phyloP scores from a whole-genome alignment of 2,329 filamentous ascomycete species.

The Rutstroemia sp. region DNA sequence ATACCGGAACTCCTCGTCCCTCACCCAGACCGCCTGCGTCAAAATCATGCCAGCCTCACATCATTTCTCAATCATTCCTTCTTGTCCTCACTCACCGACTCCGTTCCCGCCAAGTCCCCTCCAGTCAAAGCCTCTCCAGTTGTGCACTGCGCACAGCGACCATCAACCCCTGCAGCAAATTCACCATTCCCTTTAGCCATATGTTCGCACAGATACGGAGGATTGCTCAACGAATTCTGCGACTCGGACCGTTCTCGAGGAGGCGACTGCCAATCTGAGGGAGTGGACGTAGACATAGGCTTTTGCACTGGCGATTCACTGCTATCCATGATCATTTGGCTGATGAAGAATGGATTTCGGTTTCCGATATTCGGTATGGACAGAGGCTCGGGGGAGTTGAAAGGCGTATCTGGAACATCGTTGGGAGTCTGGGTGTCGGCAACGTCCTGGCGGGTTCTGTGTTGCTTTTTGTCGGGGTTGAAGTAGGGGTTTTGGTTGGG shows the following conservation, averaged over 20 bases:
- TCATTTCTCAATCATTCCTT: background rate
- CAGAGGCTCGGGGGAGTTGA: slow-evolving; percentile 4
- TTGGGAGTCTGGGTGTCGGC: background rate
- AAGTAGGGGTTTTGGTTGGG: slow-evolving; percentile 4
- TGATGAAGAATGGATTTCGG: background rate
- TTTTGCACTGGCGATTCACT: background rate
- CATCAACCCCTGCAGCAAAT: background rate
- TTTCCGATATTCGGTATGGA: background rate
- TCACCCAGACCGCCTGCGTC: no score
- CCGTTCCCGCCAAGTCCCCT: background rate
- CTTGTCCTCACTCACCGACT: background rate
- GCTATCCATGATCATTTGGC: slow-evolving; percentile 6
- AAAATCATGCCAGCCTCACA: no score
- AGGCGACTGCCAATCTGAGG: background rate
- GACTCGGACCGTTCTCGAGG: background rate
- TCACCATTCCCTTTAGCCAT: background rate
- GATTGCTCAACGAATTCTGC: background rate
- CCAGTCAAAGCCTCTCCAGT: background rate
- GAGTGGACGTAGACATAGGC: background rate
- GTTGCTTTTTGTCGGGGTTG: slow-evolving; percentile 3
- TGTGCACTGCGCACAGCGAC: background rate
- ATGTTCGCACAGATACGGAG: background rate
- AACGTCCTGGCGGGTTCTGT: background rate
- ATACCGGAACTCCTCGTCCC: no score
- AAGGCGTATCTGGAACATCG: slow-evolving; percentile 5